Conservation (phyloP, 176 grass and related monocot genomes). For the Miscanthus lutarioriparius region DNA sequence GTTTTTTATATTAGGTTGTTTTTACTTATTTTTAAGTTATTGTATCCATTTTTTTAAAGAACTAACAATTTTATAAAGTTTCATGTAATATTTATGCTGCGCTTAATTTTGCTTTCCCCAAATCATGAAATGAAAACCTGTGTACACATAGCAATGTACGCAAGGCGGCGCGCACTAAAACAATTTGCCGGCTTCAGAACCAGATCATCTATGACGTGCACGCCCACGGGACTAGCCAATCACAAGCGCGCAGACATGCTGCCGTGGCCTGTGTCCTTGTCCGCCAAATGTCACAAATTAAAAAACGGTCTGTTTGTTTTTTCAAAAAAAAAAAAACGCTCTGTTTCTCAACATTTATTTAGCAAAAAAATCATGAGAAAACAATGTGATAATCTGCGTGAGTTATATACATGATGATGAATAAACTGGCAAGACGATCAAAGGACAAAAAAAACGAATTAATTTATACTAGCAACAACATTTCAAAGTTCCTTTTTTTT, state of each 20-base stretch:
- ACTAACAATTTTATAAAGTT: neutral
- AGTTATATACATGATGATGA: neutral
- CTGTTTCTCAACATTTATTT: neutral
- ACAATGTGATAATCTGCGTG: neutral
- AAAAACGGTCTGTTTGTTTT: neutral
- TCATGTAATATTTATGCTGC: neutral
- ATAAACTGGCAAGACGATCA: neutral
- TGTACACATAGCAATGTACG: neutral
- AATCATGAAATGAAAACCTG: neutral
- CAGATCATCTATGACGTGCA: neutral
- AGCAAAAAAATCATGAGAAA: neutral
- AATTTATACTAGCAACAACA: neutral
- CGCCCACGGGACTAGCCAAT: neutral
- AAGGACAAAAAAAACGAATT: neutral
- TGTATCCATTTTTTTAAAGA: neutral
- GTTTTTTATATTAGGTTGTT: neutral
- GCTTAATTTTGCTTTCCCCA: neutral
- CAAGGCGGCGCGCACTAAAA: neutral
- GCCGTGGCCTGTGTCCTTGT: neutral
- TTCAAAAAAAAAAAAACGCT: neutral
- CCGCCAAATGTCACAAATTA: neutral
- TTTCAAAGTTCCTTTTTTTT: neutral
- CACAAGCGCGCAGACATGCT: slow-evolving; percentile 23
- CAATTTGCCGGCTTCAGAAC: neutral
- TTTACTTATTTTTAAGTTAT: neutral